Evolutionary conservation across 2,329 filamentous ascomycete genomes (phyloP).

Genomic region (Trichoderma koningiopsis): DNA sequence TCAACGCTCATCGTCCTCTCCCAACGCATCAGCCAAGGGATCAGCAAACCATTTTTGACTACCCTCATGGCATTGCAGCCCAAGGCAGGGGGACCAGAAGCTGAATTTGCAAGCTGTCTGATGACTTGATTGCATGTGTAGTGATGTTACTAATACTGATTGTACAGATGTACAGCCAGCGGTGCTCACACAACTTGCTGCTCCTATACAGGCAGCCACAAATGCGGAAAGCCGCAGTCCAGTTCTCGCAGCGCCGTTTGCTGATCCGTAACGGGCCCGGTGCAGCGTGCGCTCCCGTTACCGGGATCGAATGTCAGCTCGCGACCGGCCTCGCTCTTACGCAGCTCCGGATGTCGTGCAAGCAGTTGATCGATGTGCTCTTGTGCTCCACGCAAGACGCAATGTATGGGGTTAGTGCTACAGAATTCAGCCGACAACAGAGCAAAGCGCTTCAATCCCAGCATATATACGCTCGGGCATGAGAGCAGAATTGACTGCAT

Average conservation of each 20-base stretch:
- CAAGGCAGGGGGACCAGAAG: neutral
- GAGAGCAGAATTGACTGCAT: neutral
- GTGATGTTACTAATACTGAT: neutral
- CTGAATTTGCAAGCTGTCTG: neutral
- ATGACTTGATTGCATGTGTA: neutral
- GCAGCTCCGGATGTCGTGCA: constrained; percentile 7
- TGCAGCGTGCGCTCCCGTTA: neutral
- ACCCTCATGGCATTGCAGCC: neutral
- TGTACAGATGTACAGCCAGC: neutral
- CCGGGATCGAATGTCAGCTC: neutral
- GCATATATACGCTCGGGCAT: neutral
- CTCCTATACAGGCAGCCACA: neutral
- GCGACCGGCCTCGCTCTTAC: constrained; percentile 2
- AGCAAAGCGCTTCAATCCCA: neutral
- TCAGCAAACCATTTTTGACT: neutral
- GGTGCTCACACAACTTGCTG: neutral
- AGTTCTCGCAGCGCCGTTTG: neutral
- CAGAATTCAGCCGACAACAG: neutral
- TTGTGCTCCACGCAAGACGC: neutral
- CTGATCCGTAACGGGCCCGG: constrained; percentile 1
- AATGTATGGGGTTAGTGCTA: neutral
- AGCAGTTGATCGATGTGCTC: neutral
- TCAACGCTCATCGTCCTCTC: neutral
- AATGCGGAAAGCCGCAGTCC: neutral
- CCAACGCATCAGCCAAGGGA: constrained; percentile 7